Conservation (phyloP, 495 filamentous ascomycete genomes). For the Neurospora tetraspora region DNA sequence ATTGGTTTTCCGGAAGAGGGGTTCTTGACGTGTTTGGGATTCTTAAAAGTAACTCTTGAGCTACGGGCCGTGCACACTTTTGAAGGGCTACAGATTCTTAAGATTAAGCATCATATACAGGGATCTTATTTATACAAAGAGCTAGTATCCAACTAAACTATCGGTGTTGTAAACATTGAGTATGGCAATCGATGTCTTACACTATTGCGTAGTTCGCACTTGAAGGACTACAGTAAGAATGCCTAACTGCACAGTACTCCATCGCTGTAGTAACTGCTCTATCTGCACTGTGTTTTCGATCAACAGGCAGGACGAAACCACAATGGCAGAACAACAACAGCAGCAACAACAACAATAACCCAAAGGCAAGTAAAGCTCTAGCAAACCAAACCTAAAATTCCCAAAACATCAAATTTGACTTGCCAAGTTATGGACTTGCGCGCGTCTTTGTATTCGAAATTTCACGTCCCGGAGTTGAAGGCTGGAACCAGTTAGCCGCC, state of each 20-base stretch:
- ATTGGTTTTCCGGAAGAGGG: background rate
- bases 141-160: background rate
- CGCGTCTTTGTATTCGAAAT: background rate
- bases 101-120: background rate
- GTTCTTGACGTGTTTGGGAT: background rate
- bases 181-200: background rate
- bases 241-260: background rate
- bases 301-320: background rate
- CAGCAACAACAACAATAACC: background rate
- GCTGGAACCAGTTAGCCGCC: background rate
- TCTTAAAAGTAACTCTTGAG: background rate
- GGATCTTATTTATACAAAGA: background rate
- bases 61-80: background rate
- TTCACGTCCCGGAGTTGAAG: background rate
- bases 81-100: background rate
- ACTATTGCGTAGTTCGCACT: background rate
- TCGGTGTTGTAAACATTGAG: background rate
- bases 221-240: background rate
- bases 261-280: background rate
- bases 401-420: background rate
- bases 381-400: background rate
- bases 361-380: background rate
- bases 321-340: background rate
- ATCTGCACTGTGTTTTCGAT: background rate
- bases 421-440: background rate